phyloP scores from a whole-genome alignment of 2,329 filamentous ascomycete species.

The Exutisphaerella laricina region DNA sequence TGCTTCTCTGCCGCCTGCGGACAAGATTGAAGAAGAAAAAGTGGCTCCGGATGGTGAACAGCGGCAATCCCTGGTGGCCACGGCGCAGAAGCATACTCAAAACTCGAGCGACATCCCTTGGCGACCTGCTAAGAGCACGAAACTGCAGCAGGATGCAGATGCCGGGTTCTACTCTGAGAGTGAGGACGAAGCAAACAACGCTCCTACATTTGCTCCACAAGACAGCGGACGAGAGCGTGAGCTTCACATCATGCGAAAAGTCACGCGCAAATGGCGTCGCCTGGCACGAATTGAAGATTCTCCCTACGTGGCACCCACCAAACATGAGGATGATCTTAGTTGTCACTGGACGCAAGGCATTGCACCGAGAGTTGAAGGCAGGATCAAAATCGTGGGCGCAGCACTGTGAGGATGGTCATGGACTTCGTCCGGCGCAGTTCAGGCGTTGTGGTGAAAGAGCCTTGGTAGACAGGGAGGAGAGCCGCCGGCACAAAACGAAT shows the following conservation, averaged over 20 bases:
- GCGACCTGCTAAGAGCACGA: conserved; percentile 7
- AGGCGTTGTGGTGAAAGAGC: too few relatives aligned
- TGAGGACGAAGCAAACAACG: conserved; percentile 37
- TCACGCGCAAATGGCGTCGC: conserved; percentile 67
- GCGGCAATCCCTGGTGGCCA: conserved; percentile 12
- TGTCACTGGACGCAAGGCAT: conserved; percentile 76
- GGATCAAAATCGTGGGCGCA: conserved; percentile 48
- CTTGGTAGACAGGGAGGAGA: too few relatives aligned
- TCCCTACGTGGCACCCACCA: conserved; percentile 45
- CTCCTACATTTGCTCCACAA: conserved; percentile 35
- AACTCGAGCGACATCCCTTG: conserved; percentile 11
- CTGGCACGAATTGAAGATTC: conserved; percentile 56
- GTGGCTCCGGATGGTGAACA: conserved; percentile 16
- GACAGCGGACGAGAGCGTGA: conserved; percentile 50
- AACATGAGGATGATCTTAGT: conserved; percentile 55
- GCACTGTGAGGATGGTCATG: conserved; percentile 1
- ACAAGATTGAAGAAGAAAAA: conserved; percentile 8
- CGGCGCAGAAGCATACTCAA: conserved; percentile 9
- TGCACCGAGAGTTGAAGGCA: conserved; percentile 68
- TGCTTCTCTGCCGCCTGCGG: background rate
- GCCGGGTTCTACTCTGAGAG: conserved; percentile 23
- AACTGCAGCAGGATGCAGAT: conserved; percentile 4
- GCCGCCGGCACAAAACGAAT: too few relatives aligned
- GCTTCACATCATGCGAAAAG: conserved; percentile 61
- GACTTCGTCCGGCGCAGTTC: too few relatives aligned